These are phyloP conservation scores for Puccinia polysora DNA, from an alignment of 1,284 basidiomycete species.

Conservation along the genomic window DNA sequence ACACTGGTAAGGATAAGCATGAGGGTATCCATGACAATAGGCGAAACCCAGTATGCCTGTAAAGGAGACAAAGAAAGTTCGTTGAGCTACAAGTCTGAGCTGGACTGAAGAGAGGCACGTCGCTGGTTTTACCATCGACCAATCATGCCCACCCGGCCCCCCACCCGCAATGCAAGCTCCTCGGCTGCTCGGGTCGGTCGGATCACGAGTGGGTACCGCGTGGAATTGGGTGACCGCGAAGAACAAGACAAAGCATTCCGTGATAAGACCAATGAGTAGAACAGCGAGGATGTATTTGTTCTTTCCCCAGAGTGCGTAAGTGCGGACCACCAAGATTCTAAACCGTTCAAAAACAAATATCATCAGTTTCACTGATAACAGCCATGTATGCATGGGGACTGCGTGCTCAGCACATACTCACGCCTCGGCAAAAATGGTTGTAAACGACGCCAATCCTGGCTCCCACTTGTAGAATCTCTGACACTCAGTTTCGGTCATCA, in stretches of 20 bases:
- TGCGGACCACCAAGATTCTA: conserved; percentile 38
- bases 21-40: conserved; percentile 42
- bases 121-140: conserved; percentile 33
- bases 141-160: conserved; percentile 41
- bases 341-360: too few species aligned
- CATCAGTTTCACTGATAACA: too few species aligned
- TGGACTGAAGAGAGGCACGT: not conserved
- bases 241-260: conserved; percentile 34
- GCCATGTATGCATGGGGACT: too few species aligned
- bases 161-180: conserved; percentile 43
- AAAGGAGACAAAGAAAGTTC: not conserved
- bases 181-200: conserved; percentile 31
- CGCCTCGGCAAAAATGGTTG: conserved; percentile 43
- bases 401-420: too few species aligned
- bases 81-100: not conserved
- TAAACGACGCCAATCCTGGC: conserved; percentile 37
- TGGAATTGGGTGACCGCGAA: conserved; percentile 40
- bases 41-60: conserved; percentile 44
- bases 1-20: conserved; percentile 40
- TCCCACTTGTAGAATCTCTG: conserved; percentile 40
- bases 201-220: conserved; percentile 38
- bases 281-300: conserved; percentile 34
- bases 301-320: conserved; percentile 42
- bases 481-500: conserved; percentile 28
- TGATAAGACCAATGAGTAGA: conserved; percentile 15